Base-by-base conservation (phyloP, 2,329 filamentous ascomycete genomes). In the Magnaporthiopsis poae region DNA sequence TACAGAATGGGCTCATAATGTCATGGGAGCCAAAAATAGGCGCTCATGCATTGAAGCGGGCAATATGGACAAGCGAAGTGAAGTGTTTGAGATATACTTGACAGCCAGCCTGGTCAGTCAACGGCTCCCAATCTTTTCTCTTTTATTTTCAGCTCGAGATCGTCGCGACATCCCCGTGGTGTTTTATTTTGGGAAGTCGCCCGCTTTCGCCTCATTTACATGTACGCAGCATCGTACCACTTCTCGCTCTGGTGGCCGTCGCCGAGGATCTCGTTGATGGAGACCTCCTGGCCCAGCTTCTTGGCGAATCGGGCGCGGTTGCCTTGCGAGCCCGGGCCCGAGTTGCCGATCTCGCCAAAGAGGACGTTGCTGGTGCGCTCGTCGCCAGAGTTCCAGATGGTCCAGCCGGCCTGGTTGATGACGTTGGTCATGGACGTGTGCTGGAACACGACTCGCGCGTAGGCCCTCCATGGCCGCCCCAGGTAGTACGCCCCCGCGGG, bases 401-500 rank as follows among this genome's bases (percentile, higher is more conserved):
- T 73, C 86, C 87, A 89, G 0, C 87, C 87, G 0, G 81, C 81
- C 1, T 78, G 68, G 70, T 88, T 87, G 71, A 90, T 81, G 27
- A 88, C 84, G 31, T 76, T 75, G 11, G 78, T 79, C 74, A 90
- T 76, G 39, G 72, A 72, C 0, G 82, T 83, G 64, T 79, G 71
- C 70, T 84, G 80, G 73, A 82, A 81, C 5, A 81, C 77, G 8
- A 83, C 81, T 4, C 80, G 77, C 0, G 81, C 76, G 66, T 79
- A 82, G 33, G 75, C 71, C 8, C 76, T 71, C 81, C 81, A 84
- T 0, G 81, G 81, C 4, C 81, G 77, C 5, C 81, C 81, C 1
- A 84, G 78, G 67, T 81, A 82, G 69, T 77, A 81, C 0, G 76
- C 75, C 0, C 79, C 79, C 3, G 70, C 71, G 1, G 73, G 12